phyloP scores from a whole-genome alignment of 345 rosid species.

The Gossypioides kirkii region DNA sequence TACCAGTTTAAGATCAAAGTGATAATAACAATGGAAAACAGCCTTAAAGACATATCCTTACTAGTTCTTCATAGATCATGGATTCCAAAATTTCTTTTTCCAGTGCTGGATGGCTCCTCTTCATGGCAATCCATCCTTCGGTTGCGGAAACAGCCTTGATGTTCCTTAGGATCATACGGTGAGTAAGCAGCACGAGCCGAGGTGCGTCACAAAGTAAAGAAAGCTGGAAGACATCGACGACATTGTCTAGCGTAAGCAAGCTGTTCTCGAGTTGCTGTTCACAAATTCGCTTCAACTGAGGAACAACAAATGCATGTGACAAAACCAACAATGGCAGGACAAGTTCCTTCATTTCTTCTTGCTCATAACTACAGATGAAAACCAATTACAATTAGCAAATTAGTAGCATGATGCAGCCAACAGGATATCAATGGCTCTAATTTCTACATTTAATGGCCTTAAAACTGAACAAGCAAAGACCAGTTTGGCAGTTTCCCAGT shows the following conservation, averaged over 20 bases:
- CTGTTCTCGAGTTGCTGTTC: conserved; percentile 60
- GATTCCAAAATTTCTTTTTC: conserved; percentile 65
- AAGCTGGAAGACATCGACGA: conserved; percentile 76
- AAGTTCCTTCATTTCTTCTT: conserved; percentile 57
- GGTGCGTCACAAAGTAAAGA: conserved; percentile 77
- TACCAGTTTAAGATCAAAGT: background rate
- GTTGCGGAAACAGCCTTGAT: conserved; percentile 44
- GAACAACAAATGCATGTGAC: conserved; percentile 68
- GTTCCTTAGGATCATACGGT: conserved; percentile 60
- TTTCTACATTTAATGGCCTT: background rate
- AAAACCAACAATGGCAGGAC: conserved; percentile 64
- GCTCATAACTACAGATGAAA: conserved; percentile 57
- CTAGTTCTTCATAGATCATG: conserved; percentile 47
- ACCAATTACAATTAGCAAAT: conserved; percentile 15
- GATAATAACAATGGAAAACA: background rate
- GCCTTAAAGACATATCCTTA: conserved; percentile 22
- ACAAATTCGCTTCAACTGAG: conserved; percentile 59
- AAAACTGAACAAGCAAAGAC: too few relatives aligned
- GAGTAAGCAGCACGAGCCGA: conserved; percentile 58
- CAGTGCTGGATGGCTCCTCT: conserved; percentile 72
- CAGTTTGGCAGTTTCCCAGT: background rate
- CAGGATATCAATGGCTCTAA: background rate
- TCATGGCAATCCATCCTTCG: conserved; percentile 84
- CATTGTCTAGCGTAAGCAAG: conserved; percentile 60
- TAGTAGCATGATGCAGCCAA: background rate